Conservation (phyloP, 345 rosid species). For the Geranium brycei region DNA sequence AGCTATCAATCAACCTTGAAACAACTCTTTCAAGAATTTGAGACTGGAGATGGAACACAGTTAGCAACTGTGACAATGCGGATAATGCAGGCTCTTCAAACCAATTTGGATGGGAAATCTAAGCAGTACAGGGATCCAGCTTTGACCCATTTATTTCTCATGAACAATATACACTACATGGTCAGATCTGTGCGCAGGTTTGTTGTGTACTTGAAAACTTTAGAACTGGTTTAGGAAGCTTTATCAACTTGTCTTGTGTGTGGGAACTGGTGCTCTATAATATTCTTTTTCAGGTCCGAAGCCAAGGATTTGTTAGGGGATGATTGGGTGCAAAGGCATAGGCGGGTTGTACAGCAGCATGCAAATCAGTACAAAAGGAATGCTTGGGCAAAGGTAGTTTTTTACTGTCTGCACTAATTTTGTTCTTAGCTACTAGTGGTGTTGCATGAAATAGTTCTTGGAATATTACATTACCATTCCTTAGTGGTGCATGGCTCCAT, state of each 20-base stretch:
- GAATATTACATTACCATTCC: neutral
- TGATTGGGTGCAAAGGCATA: conserved; percentile 96
- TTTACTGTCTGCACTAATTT: too few species aligned
- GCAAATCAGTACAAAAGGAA: conserved; percentile 92
- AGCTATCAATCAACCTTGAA: conserved; percentile 92
- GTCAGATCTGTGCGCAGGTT: conserved; percentile 99
- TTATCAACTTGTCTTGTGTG: neutral
- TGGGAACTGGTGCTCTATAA: neutral
- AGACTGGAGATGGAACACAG: conserved; percentile 47
- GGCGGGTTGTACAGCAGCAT: conserved; percentile 95
- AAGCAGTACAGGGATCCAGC: conserved; percentile 91
- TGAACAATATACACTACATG: conserved; percentile 98
- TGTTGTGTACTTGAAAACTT: conserved; percentile 10
- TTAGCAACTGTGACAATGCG: conserved; percentile 83
- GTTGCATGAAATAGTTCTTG: neutral
- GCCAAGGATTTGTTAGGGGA: conserved; percentile 97
- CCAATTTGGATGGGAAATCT: conserved; percentile 84
- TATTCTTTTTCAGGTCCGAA: conserved; percentile 57
- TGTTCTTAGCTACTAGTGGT: neutral
- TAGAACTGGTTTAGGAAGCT: neutral
- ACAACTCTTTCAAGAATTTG: conserved; percentile 94
- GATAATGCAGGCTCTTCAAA: conserved; percentile 99
- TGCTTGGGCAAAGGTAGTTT: conserved; percentile 80
- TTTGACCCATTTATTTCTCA: conserved; percentile 82
- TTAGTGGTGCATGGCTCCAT: neutral